Evolutionary conservation across 2,329 filamentous ascomycete genomes (phyloP).

Genomic region (Lecanosticta acicola): DNA sequence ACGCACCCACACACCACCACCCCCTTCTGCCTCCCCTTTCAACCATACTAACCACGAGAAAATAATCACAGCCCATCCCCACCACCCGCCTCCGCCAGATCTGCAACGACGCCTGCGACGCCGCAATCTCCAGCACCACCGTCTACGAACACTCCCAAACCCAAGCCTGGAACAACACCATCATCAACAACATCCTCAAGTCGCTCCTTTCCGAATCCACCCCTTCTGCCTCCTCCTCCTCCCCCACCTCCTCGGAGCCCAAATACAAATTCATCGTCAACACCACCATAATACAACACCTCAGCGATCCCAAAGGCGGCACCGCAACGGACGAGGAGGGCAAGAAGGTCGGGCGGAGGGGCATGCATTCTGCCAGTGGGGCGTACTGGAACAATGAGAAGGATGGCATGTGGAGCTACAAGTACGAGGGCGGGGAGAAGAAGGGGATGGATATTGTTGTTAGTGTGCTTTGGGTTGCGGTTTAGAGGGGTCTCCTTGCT

Average conservation of each 20-base stretch:
- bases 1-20: neutral
- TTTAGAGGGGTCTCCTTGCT: conserved; percentile 34
- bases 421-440: conserved; percentile 59
- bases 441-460: conserved; percentile 51
- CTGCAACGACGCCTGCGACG: conserved; percentile 76
- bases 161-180: conserved; percentile 80
- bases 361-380: conserved; percentile 81
- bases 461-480: conserved; percentile 65
- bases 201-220: conserved; percentile 67
- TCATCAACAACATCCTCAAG: conserved; percentile 79
- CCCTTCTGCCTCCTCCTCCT: too few relatives aligned
- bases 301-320: conserved; percentile 61
- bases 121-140: conserved; percentile 65
- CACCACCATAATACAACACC: conserved; percentile 96
- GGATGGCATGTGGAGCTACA: conserved; percentile 85
- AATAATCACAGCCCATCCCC: conserved; percentile 63
- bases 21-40: neutral
- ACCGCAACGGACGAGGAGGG: conserved; percentile 53
- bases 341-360: conserved; percentile 70
- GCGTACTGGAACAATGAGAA: conserved; percentile 89
- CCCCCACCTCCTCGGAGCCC: too few relatives aligned
- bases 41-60: conserved; percentile 1
- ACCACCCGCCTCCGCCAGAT: conserved; percentile 77
- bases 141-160: conserved; percentile 85
- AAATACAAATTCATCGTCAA: conserved; percentile 91